Percentiles rank a stretch among this genome's conserved stretches.
Conservation (phyloP, 345 rosid genomes). For the Boechera retrofracta region DNA sequence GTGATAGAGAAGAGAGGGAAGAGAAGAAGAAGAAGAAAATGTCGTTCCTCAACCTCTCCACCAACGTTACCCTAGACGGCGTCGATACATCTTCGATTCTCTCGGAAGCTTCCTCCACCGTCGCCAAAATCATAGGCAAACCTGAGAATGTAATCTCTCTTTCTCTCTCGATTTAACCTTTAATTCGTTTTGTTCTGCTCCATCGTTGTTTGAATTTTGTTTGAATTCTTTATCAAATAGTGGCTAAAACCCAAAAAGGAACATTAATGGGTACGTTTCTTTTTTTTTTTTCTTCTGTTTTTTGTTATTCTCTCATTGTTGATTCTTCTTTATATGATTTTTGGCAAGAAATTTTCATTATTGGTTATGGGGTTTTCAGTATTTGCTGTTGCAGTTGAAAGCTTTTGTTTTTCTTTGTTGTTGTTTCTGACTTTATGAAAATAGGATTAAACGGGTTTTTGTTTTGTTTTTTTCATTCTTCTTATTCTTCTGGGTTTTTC, state of each 20-base stretch:
- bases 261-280: slow-evolving; percentile 58
- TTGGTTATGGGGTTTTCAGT: background rate
- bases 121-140: slow-evolving; percentile 78
- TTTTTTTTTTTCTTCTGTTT: background rate
- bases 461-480: background rate
- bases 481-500: slow-evolving; percentile 2
- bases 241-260: slow-evolving; percentile 21
- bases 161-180: slow-evolving; percentile 1
- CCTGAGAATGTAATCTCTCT: slow-evolving; percentile 65
- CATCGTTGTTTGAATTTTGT: background rate
- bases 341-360: slow-evolving; percentile 20
- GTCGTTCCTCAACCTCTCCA: slow-evolving; percentile 87
- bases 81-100: slow-evolving; percentile 75
- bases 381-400: background rate
- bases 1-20: background rate
- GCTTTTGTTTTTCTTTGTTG: background rate
- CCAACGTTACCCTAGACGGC: slow-evolving; percentile 79
- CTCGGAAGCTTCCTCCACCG: slow-evolving; percentile 72
- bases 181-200: background rate
- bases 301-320: slow-evolving; percentile 27
- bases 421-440: background rate
- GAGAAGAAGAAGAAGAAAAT: slow-evolving; percentile 39
- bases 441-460: slow-evolving; percentile 15
- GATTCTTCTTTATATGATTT: slow-evolving; percentile 17
- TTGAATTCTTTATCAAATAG: slow-evolving; percentile 9